phyloP scores from a whole-genome alignment of 768 basidiomycete genomes.

The Tylopilus rubrobrunneus region DNA sequence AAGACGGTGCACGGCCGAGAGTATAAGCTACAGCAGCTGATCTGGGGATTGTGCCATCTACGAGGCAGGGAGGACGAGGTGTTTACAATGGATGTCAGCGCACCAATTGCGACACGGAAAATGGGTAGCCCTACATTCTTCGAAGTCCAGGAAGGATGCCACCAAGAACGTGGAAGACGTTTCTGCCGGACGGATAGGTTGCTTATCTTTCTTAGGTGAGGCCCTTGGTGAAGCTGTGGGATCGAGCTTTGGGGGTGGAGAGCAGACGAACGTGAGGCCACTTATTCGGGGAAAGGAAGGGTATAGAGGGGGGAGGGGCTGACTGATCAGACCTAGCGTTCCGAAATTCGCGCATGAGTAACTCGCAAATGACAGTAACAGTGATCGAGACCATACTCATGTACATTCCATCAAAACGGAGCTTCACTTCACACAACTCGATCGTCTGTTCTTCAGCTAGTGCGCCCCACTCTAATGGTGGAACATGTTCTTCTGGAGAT shows the following conservation, averaged over 20 bases:
- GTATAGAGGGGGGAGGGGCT: conserved; percentile 45
- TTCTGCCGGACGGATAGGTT: conserved; percentile 22
- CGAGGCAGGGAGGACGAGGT: conserved; percentile 29
- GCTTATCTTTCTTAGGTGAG: conserved; percentile 28
- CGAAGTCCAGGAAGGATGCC: conserved; percentile 54
- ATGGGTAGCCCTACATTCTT: conserved; percentile 46
- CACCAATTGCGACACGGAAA: background rate
- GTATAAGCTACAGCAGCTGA: conserved; percentile 33
- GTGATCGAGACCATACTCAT: conserved; percentile 37
- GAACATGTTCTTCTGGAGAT: conserved; percentile 21
- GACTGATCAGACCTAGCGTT: conserved; percentile 37
- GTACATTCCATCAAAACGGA: conserved; percentile 42
- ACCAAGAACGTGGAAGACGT: conserved; percentile 43
- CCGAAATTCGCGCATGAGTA: conserved; percentile 3
- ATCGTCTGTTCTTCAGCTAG: conserved; percentile 60
- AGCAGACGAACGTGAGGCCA: conserved; percentile 45
- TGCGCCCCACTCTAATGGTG: conserved; percentile 43
- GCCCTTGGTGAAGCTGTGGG: conserved; percentile 22
- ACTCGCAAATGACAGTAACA: background rate
- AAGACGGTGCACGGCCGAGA: conserved; percentile 31
- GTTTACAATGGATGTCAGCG: conserved; percentile 23
- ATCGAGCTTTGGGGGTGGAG: conserved; percentile 30
- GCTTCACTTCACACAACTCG: conserved; percentile 56
- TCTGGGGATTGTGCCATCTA: conserved; percentile 35
- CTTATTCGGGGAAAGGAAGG: conserved; percentile 35